Evolutionary conservation across 1,284 basidiomycete species (phyloP), one percentile per base, ranked within the genome.

Genomic region (Coriolopsis trogii): DNA sequence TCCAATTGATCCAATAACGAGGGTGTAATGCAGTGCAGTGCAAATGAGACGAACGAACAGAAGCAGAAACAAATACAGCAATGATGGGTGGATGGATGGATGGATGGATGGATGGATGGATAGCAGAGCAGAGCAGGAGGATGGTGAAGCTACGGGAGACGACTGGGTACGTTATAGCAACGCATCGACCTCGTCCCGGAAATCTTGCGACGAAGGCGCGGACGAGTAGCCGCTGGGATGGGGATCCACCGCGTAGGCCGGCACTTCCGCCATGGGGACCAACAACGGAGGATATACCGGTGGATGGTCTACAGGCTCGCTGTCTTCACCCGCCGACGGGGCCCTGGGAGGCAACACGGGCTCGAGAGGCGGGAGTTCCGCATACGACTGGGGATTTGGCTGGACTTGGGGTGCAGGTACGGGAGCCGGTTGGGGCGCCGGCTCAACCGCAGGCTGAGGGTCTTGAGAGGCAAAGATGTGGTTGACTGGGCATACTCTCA

Each of bases 401-500:
- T 54, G 48, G 31, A 42, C 49, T 38, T 41, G 29, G 34, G 31
- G 45, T 2, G 30, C 29, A 8, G 54, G 41, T 3, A 25, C 41
- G 15, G 6, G 33, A n/a, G n/a, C n/a, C 1, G 50, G 41, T 5
- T 4, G 20, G 6, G 49, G 44, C 30, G 21, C 45, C 7, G 52
- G 46, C 26, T 36, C 44, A 1, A 41, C 26, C 1, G 33, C 36
- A n/a, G 49, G 42, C 6, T 41, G 25, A 24, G 58, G 46, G 3
- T 61, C 62, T 45, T 64, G 63, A 15, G 51, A 42, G 4, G 67
- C 62, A 16, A 80, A 70, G 56, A 82, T 64, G 51, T 81, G 81
- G 56, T 81, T 82, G 61, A 74, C 79, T 81, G 51, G 4, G 53
- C 31, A 23, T 21, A 56, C n/a, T n/a, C n/a, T n/a, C n/a, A n/a